A percentile compares a stretch with the other conserved stretches of the same genome.
Conservation (phyloP, 164 flowering plant genomes). For the Echeveria elegans region DNA sequence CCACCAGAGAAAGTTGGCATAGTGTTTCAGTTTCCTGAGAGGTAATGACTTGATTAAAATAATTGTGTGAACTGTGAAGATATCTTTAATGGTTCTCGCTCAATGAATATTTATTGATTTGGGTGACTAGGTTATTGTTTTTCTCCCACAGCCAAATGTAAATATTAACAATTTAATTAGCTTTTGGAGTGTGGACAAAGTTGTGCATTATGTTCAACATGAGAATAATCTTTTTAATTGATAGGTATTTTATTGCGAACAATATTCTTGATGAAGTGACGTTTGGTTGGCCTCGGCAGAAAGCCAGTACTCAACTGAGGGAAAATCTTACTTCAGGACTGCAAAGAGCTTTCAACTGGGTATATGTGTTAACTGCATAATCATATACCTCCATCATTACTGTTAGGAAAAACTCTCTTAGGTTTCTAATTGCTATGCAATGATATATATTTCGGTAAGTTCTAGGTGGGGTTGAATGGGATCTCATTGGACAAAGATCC, state of each 20-base stretch:
- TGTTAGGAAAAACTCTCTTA: neutral
- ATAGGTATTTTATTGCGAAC: constrained; percentile 81
- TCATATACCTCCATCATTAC: neutral
- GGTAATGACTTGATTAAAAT: constrained; percentile 47
- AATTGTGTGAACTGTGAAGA: too few species aligned
- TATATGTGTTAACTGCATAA: constrained; percentile 17
- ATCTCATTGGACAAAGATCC: constrained; percentile 83
- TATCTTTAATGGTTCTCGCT: too few species aligned
- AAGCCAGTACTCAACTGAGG: constrained; percentile 35
- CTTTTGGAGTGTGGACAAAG: too few species aligned
- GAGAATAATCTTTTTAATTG: constrained; percentile 6
- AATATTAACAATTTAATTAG: too few species aligned
- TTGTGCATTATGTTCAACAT: neutral
- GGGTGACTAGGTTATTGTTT: too few species aligned
- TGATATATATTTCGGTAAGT: neutral
- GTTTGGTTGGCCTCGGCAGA: constrained; percentile 96
- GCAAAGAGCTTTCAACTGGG: constrained; percentile 73
- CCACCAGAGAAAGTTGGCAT: constrained; percentile 81
- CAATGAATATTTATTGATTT: too few species aligned
- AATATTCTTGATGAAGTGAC: constrained; percentile 80
- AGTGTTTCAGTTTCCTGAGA: constrained; percentile 98
- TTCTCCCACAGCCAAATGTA: too few species aligned
- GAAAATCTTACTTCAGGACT: constrained; percentile 70
- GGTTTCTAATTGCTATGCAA: neutral
- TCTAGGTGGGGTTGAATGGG: constrained; percentile 80